phyloP scores from a whole-genome alignment of 2,329 filamentous ascomycete genomes.

The Pseudogymnoascus sp. region DNA sequence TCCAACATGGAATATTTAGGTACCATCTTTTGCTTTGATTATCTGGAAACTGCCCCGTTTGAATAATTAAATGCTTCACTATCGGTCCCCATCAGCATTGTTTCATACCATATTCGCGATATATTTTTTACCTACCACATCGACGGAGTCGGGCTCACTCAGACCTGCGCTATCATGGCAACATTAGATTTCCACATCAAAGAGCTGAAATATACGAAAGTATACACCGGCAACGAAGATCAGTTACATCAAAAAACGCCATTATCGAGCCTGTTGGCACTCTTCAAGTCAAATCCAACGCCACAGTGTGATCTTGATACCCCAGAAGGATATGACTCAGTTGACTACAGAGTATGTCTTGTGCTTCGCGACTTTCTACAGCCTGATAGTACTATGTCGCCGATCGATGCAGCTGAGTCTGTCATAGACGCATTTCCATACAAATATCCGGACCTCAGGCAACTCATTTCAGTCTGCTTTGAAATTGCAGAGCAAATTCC shows the following conservation, averaged over 20 bases:
- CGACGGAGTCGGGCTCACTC: background rate
- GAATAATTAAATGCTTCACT: too few species aligned
- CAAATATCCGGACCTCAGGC: background rate
- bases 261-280: background rate
- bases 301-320: background rate
- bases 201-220: background rate
- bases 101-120: background rate
- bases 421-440: background rate
- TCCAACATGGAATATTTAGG: too few species aligned
- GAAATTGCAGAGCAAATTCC: background rate
- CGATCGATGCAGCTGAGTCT: background rate
- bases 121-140: background rate
- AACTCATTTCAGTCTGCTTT: background rate
- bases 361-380: background rate
- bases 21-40: too few species aligned
- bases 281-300: background rate
- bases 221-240: background rate
- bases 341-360: background rate
- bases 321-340: background rate
- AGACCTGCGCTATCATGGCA: background rate
- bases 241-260: background rate
- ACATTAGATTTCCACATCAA: background rate
- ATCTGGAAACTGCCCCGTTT: too few species aligned
- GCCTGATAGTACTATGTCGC: background rate
- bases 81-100: too few species aligned